Evolutionary conservation across 1,284 basidiomycete genomes (phyloP).

Genomic region (Ustanciosporium gigantosporum): DNA sequence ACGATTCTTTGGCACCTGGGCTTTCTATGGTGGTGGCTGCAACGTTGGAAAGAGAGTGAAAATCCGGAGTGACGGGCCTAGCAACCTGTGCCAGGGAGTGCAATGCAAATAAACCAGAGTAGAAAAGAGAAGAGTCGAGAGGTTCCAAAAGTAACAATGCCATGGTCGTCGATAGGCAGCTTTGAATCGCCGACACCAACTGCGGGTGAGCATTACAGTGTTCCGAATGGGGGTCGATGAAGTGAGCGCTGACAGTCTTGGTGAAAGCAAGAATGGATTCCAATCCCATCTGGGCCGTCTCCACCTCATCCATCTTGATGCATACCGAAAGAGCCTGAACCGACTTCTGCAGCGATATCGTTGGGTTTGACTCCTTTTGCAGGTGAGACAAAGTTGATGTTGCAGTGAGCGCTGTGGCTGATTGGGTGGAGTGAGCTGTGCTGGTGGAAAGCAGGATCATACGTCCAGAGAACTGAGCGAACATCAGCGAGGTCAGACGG

Average conservation of each 20-base stretch:
- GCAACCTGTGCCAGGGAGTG: slow-evolving; percentile 18
- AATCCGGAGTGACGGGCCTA: no score
- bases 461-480: slow-evolving; percentile 16
- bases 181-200: slow-evolving; percentile 13
- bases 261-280: slow-evolving; percentile 25
- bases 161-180: slow-evolving; percentile 3
- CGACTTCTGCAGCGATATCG: slow-evolving; percentile 10
- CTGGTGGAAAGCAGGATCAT: slow-evolving; percentile 14
- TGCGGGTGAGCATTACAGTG: no score
- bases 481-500: slow-evolving; percentile 15
- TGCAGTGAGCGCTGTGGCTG: neutral
- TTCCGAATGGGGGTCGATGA: no score
- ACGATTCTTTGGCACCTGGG: no score
- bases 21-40: no score
- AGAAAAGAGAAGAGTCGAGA: slow-evolving; percentile 18
- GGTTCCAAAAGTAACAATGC: slow-evolving; percentile 19
- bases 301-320: slow-evolving; percentile 35
- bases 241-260: slow-evolving; percentile 10
- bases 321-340: slow-evolving; percentile 23
- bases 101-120: slow-evolving; percentile 17
- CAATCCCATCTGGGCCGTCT: slow-evolving; percentile 19
- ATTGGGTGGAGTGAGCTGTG: neutral
- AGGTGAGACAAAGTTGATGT: no score
- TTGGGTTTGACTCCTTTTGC: no score
- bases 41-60: no score